Evolutionary conservation across 371 early-diverging fungal species (phyloP), one percentile per base, ranked within the genome.

Genomic region (Actinomortierella ambigua): DNA sequence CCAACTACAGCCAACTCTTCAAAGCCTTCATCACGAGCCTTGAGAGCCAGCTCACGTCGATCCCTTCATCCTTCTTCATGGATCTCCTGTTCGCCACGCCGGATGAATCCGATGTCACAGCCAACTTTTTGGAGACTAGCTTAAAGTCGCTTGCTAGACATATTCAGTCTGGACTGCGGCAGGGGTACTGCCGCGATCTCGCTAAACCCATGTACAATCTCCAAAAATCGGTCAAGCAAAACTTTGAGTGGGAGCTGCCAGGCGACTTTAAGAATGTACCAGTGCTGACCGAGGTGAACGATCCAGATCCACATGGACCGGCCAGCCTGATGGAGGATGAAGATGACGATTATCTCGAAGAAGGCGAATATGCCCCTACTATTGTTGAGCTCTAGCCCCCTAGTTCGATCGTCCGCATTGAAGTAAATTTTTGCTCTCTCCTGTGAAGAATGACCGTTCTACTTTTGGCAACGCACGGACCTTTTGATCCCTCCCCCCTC

Each of bases 331-430:
- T 52, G 56, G 56, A 24, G 5, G 69, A 69, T 8, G 34, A 34
- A 34, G 70, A 70, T 55, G 75, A 75, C 17, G 75, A 75, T 14
- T 75, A 75, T 55, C 52, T 47, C 7, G 75, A 75, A 48, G 75
- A 75, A 46, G 75, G 75, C 9, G 75, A 75, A 53, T 75, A 75
- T 43, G 75, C 75, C 3, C 75, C 75, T 7, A 64, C 68, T 14
- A 55, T 75, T 57, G 75, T 75, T n/a, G 61, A 75, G 34, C 34
- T 34, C 11, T 34, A 34, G 34, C 7, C 34, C 34, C 34, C n/a
- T n/a, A n/a, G n/a, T n/a, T n/a, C n/a, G n/a, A n/a, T n/a, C n/a
- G n/a, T n/a, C n/a, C n/a, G n/a, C n/a, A n/a, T n/a, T n/a, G n/a
- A n/a, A n/a, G n/a, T n/a, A n/a, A n/a, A n/a, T n/a, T n/a, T n/a